These are phyloP conservation scores for Gossypium davidsonii DNA, from an alignment of 441 rosid species.

Conservation along the genomic window DNA sequence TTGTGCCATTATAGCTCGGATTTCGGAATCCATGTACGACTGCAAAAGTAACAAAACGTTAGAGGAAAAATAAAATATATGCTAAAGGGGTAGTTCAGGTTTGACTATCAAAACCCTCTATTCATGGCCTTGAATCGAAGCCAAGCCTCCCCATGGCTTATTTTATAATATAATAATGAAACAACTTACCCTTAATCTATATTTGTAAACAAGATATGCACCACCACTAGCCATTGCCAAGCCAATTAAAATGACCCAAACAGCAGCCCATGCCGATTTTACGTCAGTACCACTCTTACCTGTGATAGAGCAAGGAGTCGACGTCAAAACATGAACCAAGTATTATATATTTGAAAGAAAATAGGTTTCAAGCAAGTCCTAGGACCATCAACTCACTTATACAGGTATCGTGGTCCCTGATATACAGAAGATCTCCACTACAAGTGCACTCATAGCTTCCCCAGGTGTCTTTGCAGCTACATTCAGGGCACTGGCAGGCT, in stretches of 20 bases:
- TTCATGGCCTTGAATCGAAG: neutral
- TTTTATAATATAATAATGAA: neutral
- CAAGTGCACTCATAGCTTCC: constrained; percentile 95
- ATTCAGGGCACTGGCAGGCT: constrained; percentile 86
- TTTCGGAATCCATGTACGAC: constrained; percentile 99
- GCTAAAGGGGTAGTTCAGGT: neutral
- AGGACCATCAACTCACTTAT: constrained; percentile 51
- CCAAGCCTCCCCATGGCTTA: neutral
- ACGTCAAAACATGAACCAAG: constrained; percentile 17
- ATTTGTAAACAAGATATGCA: constrained; percentile 82
- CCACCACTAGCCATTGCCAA: constrained; percentile 79
- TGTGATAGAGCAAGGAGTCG: constrained; percentile 21
- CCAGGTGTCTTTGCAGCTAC: constrained; percentile 94
- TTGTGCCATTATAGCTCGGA: constrained; percentile 99
- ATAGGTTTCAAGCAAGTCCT: neutral
- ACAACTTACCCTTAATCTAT: constrained; percentile 77
- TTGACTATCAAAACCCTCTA: neutral
- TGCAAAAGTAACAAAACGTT: constrained; percentile 30
- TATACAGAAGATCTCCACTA: constrained; percentile 77
- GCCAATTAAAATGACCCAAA: constrained; percentile 81
- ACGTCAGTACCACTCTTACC: constrained; percentile 65
- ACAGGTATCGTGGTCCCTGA: constrained; percentile 93
- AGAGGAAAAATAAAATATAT: neutral
- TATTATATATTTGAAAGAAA: neutral
- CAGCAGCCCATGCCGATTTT: constrained; percentile 74